These are phyloP conservation scores for Nitzschia sp. DNA, from an alignment of 108 stramenopile species.

Conservation along the genomic window DNA sequence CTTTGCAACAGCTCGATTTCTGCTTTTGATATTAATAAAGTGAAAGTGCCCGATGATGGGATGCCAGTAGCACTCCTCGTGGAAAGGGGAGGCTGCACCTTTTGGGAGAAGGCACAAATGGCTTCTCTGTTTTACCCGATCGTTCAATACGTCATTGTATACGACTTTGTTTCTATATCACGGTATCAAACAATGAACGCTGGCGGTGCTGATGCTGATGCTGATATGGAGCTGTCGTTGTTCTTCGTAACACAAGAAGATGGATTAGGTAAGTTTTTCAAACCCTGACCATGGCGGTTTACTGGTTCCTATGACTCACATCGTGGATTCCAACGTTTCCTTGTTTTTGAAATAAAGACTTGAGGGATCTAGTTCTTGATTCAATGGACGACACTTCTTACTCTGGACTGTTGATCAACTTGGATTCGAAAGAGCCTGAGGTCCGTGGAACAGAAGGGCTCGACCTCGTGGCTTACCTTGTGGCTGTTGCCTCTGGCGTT, in stretches of 20 bases:
- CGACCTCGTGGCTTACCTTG: too few relatives aligned
- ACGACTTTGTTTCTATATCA: conserved; percentile 17
- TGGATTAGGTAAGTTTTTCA: conserved; percentile 33
- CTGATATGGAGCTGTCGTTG: conserved; percentile 9
- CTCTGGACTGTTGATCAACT: too few relatives aligned
- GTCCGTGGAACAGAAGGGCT: too few relatives aligned
- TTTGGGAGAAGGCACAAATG: conserved; percentile 56
- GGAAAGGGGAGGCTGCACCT: conserved; percentile 55
- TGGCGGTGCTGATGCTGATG: neutral
- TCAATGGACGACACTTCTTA: neutral
- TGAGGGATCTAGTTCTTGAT: neutral
- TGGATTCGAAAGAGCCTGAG: too few relatives aligned
- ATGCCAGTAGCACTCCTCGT: conserved; percentile 53
- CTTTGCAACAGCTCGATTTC: neutral
- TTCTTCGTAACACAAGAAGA: conserved; percentile 35
- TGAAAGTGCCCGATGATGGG: conserved; percentile 17
- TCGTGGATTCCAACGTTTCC: neutral
- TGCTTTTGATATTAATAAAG: neutral
- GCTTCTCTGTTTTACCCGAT: conserved; percentile 25
- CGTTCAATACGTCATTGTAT: conserved; percentile 32
- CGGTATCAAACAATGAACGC: conserved; percentile 39
- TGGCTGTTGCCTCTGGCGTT: too few relatives aligned
- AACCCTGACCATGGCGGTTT: too few relatives aligned
- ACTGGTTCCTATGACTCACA: conserved; percentile 3
- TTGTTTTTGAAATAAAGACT: neutral